phyloP scores from a whole-genome alignment of 352 stramenopile genomes.

The Nothophytophthora sp. region DNA sequence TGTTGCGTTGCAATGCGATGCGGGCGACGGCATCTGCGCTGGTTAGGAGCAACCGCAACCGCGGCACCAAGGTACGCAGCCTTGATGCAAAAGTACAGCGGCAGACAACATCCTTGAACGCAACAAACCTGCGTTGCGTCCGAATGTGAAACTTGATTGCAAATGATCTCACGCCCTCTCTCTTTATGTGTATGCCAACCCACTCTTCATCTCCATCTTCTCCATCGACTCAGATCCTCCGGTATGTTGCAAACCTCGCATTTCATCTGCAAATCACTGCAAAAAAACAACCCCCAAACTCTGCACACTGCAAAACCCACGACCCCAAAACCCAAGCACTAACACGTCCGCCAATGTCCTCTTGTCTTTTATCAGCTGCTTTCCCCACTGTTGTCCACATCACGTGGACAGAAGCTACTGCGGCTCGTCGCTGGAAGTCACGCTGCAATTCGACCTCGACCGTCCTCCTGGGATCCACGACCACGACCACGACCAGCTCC shows the following conservation, averaged over 20 bases:
- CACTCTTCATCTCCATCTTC: background rate
- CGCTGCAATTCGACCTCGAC: slow-evolving; percentile 18
- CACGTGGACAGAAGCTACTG: slow-evolving; percentile 64
- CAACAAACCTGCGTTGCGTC: no score
- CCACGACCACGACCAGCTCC: background rate
- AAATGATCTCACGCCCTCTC: background rate
- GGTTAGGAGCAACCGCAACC: slow-evolving; percentile 50
- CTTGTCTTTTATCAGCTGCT: slow-evolving; percentile 15
- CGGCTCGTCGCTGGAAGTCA: slow-evolving; percentile 42
- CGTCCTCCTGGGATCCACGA: no score
- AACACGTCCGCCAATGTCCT: slow-evolving; percentile 2
- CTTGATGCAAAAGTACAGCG: background rate
- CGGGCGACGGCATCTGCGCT: background rate
- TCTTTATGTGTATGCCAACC: background rate
- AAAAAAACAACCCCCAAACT: background rate
- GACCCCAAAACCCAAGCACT: no score
- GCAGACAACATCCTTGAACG: no score
- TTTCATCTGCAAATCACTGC: background rate
- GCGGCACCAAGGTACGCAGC: slow-evolving; percentile 38
- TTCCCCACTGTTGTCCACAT: slow-evolving; percentile 56
- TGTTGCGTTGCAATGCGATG: background rate
- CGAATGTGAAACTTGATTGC: no score
- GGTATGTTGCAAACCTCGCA: background rate
- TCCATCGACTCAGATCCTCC: background rate
- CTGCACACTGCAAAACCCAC: no score